A percentile compares a stretch with the other conserved stretches of the same genome.
These are phyloP conservation scores for Alternaria triticina DNA, from an alignment of 2,329 filamentous ascomycete genomes.

Conservation along the genomic window DNA sequence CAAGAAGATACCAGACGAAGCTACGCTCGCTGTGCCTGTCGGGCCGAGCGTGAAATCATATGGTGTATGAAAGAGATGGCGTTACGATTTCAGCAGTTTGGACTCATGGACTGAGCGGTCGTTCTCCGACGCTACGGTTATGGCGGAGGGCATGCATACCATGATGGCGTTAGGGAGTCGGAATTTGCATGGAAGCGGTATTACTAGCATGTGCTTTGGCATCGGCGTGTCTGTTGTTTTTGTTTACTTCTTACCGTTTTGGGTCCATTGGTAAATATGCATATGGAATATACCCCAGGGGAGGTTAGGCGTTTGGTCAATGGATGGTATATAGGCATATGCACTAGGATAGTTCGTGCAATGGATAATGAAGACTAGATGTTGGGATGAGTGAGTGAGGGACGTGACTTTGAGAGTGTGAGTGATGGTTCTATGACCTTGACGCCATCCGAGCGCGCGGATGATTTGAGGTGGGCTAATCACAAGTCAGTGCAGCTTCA, in stretches of 20 bases:
- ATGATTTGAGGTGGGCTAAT: background rate
- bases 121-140: background rate
- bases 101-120: background rate
- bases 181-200: background rate
- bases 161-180: background rate
- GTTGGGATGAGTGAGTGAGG: background rate
- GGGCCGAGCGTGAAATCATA: background rate
- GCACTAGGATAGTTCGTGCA: background rate
- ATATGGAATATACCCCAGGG: conserved; percentile 5
- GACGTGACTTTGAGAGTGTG: background rate
- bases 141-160: background rate
- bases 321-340: background rate
- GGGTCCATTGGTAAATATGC: background rate
- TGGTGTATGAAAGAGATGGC: background rate
- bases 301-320: background rate
- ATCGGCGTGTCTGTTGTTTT: background rate
- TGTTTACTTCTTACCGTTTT: background rate
- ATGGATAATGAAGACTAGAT: background rate
- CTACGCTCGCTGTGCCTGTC: background rate
- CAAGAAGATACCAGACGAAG: background rate
- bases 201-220: background rate
- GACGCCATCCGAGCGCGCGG: too few relatives aligned
- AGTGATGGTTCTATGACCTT: background rate
- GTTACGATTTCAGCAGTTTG: background rate
- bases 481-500: background rate